phyloP scores from a whole-genome alignment of 108 stramenopile species.

The Stephanodiscus minutulus region DNA sequence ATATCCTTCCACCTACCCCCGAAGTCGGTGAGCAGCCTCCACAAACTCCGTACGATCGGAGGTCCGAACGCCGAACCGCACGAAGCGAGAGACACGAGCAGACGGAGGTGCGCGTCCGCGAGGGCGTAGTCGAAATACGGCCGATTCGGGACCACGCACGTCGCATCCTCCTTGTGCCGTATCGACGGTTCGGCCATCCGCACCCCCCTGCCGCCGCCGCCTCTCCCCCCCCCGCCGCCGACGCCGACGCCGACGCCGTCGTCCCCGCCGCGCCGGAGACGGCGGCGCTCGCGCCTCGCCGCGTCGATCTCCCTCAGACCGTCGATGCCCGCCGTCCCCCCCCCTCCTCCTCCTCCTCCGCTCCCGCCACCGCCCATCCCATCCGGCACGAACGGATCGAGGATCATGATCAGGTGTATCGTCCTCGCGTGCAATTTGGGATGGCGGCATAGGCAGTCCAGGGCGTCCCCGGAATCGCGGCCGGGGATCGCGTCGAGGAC shows the following conservation, averaged over 20 bases:
- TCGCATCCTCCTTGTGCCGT: conserved; percentile 22
- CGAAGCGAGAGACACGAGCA: conserved; percentile 36
- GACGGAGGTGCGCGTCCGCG: conserved; percentile 48
- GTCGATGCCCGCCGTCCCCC: neutral
- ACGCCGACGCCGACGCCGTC: neutral
- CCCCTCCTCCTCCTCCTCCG: conserved; percentile 7
- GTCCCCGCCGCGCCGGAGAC: too few species aligned
- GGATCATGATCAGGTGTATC: conserved; percentile 40
- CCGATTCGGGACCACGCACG: conserved; percentile 13
- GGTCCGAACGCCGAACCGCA: conserved; percentile 42
- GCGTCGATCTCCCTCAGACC: neutral
- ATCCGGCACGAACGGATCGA: conserved; percentile 42
- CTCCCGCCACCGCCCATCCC: neutral
- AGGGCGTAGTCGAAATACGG: conserved; percentile 44
- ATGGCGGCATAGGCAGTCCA: conserved; percentile 19
- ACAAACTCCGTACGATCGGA: conserved; percentile 33
- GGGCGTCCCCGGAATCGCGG: conserved; percentile 31
- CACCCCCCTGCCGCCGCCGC: neutral
- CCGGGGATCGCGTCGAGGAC: conserved; percentile 23
- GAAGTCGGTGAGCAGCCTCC: conserved; percentile 41
- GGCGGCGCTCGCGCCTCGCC: neutral
- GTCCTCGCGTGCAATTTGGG: conserved; percentile 41
- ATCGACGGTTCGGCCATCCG: conserved; percentile 35
- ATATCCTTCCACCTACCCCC: conserved; percentile 20
- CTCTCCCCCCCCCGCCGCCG: neutral